phyloP scores from a whole-genome alignment of 768 basidiomycete species.

The Sarcomyxa edulis region DNA sequence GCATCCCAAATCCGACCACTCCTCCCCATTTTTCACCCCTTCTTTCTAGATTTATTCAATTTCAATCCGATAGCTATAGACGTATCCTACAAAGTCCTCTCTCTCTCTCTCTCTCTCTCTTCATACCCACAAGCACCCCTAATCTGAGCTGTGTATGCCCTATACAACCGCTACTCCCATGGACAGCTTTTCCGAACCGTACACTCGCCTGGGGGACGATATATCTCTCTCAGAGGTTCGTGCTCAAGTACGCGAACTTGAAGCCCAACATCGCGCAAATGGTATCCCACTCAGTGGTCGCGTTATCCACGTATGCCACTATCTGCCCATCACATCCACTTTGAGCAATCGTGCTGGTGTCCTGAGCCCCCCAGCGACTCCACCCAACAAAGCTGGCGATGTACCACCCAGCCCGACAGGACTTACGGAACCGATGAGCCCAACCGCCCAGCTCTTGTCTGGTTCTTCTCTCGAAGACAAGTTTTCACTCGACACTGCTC shows the following conservation, averaged over 20 bases:
- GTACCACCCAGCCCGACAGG: conserved; percentile 31
- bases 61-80: no score
- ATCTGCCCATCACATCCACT: conserved; percentile 74
- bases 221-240: conserved; percentile 71
- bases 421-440: conserved; percentile 1
- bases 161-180: conserved; percentile 25
- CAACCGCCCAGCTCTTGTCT: not conserved
- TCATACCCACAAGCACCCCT: not conserved
- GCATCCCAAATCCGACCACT: not conserved
- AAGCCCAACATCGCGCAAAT: conserved; percentile 63
- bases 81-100: no score
- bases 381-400: conserved; percentile 53
- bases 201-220: conserved; percentile 58
- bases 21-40: conserved; percentile 1
- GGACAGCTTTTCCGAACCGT: conserved; percentile 74
- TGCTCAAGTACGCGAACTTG: conserved; percentile 63
- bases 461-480: conserved; percentile 12
- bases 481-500: conserved; percentile 9
- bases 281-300: conserved; percentile 78
- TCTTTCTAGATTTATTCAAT: no score
- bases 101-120: not conserved
- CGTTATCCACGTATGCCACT: conserved; percentile 89
- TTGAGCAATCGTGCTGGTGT: conserved; percentile 48
- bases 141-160: no score
- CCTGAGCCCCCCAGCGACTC: conserved; percentile 73